These are phyloP conservation scores for Aspergillus aculeatus DNA, from an alignment of 2,329 filamentous ascomycete species.

Conservation along the genomic window DNA sequence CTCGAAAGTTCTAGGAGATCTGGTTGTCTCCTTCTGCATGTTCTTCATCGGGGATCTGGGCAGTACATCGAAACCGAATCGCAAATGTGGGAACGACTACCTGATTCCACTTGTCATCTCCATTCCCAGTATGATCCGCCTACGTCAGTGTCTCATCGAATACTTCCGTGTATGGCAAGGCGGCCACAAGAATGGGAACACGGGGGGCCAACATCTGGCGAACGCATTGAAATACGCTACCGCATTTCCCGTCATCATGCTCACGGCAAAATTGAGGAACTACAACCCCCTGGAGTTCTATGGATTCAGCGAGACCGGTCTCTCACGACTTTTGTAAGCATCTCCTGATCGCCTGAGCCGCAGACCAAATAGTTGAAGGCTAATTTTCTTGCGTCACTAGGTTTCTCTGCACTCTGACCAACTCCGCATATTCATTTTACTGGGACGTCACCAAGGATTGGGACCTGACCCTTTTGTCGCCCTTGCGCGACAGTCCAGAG, in stretches of 20 bases:
- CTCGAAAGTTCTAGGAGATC: slow-evolving; percentile 83
- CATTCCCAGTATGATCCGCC: slow-evolving; percentile 77
- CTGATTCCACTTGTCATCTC: slow-evolving; percentile 82
- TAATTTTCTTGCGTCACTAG: slow-evolving; percentile 44
- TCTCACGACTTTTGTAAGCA: slow-evolving; percentile 56
- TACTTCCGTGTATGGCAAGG: slow-evolving; percentile 68
- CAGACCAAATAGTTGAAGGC: not conserved
- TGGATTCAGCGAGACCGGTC: slow-evolving; percentile 52
- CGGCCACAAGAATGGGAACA: slow-evolving; percentile 54
- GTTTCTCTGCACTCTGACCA: slow-evolving; percentile 72
- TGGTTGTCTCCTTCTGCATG: slow-evolving; percentile 91
- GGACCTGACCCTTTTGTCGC: slow-evolving; percentile 81
- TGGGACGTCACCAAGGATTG: slow-evolving; percentile 98
- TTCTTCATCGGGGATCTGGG: slow-evolving; percentile 70
- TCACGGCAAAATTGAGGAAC: slow-evolving; percentile 71
- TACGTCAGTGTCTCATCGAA: slow-evolving; percentile 90
- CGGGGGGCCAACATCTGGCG: slow-evolving; percentile 83
- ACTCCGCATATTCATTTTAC: slow-evolving; percentile 95
- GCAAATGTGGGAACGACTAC: slow-evolving; percentile 74
- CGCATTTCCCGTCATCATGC: slow-evolving; percentile 85
- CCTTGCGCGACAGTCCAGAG: slow-evolving; percentile 58
- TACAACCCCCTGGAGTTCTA: slow-evolving; percentile 52
- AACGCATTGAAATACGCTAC: slow-evolving; percentile 95
- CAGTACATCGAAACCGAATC: slow-evolving; percentile 77
- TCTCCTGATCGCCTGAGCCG: too few relatives aligned